Percentiles rank a stretch among this genome's conserved stretches.
These are phyloP conservation scores for Backusella tarrabulga DNA, from an alignment of 192 early-diverging fungal species.

Conservation along the genomic window DNA sequence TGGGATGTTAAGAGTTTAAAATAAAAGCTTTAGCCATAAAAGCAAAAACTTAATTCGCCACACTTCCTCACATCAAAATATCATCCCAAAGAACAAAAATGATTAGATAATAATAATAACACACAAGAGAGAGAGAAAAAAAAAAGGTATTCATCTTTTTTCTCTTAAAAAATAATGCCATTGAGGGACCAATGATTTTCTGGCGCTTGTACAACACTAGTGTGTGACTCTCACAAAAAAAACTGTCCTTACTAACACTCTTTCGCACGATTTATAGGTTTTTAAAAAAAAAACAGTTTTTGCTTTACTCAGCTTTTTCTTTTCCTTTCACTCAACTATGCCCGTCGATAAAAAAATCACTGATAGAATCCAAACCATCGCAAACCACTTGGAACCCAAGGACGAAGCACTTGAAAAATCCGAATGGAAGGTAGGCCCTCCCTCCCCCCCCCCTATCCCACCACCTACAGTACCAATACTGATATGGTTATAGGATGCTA, in stretches of 20 bases:
- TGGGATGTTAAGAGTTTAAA: too few relatives aligned
- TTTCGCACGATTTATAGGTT: neutral
- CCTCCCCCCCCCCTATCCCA: neutral
- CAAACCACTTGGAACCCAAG: constrained; percentile 5
- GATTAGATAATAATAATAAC: neutral
- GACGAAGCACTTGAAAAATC: constrained; percentile 32
- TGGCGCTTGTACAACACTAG: neutral
- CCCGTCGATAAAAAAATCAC: neutral
- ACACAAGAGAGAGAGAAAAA: neutral
- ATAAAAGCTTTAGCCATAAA: too few relatives aligned
- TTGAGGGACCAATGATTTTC: neutral
- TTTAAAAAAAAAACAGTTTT: neutral
- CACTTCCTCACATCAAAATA: too few relatives aligned
- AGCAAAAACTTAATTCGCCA: too few relatives aligned
- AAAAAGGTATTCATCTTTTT: too few relatives aligned
- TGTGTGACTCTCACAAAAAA: neutral
- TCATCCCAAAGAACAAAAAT: neutral
- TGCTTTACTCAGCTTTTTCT: neutral
- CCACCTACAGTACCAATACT: neutral
- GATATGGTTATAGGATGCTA: constrained; percentile 7
- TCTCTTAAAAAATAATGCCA: neutral
- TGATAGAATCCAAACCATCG: constrained; percentile 6
- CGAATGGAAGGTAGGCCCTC: constrained; percentile 28
- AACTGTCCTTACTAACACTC: constrained; percentile 6
- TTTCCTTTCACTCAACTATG: neutral